Conservation (phyloP, 2,329 filamentous ascomycete species). For the Fusarium multiceps region DNA sequence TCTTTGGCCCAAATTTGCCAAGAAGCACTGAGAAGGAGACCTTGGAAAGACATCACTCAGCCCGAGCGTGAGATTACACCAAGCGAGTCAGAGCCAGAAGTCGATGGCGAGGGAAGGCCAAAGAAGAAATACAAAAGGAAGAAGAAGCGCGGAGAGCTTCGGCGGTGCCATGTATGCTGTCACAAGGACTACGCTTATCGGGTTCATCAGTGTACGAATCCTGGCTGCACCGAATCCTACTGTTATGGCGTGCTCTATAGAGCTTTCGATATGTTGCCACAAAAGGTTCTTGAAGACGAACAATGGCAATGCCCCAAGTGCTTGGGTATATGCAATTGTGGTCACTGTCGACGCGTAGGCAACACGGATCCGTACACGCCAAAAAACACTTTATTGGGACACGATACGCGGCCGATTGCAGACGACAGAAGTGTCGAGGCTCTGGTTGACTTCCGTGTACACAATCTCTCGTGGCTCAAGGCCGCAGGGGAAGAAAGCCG, state of each 20-base stretch:
- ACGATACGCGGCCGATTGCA: slow-evolving; percentile 90
- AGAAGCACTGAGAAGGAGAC: slow-evolving; percentile 81
- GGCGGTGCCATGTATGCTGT: slow-evolving; percentile 84
- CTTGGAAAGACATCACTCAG: slow-evolving; percentile 84
- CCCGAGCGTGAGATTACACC: slow-evolving; percentile 61
- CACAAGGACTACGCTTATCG: slow-evolving; percentile 86
- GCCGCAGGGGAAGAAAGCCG: slow-evolving; percentile 67
- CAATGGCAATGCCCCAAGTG: slow-evolving; percentile 93
- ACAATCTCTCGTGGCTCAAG: slow-evolving; percentile 87
- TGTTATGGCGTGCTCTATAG: slow-evolving; percentile 95
- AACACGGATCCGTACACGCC: slow-evolving; percentile 85
- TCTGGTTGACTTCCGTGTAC: slow-evolving; percentile 88
- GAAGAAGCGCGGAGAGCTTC: slow-evolving; percentile 64
- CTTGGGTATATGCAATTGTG: slow-evolving; percentile 86
- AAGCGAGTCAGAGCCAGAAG: slow-evolving; percentile 66
- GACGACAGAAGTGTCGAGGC: slow-evolving; percentile 91
- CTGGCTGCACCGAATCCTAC: slow-evolving; percentile 78
- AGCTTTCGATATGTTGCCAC: slow-evolving; percentile 90
- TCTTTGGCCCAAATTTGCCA: slow-evolving; percentile 94
- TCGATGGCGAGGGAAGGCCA: slow-evolving; percentile 71
- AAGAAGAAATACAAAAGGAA: slow-evolving; percentile 70
- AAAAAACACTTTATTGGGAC: slow-evolving; percentile 86
- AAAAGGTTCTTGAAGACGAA: slow-evolving; percentile 81
- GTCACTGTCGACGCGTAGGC: slow-evolving; percentile 73
- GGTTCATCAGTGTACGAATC: slow-evolving; percentile 79